Conservation (phyloP, 352 stramenopile genomes). For the Phytophthora rubi region DNA sequence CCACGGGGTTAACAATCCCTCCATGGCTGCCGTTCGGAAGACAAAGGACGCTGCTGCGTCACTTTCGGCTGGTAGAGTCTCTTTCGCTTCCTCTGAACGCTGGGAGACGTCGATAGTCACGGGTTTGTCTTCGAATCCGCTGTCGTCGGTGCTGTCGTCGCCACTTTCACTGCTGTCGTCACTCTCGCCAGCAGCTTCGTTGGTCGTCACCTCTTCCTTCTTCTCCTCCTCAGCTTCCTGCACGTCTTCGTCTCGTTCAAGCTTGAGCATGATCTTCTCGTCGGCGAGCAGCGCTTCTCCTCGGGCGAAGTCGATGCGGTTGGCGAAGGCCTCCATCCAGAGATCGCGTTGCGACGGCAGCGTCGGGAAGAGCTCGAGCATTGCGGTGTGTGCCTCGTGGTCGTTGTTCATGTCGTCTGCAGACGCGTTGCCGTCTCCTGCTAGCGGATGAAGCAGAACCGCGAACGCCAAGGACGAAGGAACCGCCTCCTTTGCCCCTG, state of each 20-base stretch:
- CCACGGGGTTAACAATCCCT: conserved; percentile 58
- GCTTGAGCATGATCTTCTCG: conserved; percentile 55
- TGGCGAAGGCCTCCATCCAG: conserved; percentile 49
- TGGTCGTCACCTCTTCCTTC: background rate
- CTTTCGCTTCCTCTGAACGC: background rate
- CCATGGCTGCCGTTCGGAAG: conserved; percentile 48
- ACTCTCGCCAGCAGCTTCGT: background rate
- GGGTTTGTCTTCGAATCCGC: conserved; percentile 29
- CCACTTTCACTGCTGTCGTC: conserved; percentile 4
- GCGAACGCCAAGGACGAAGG: conserved; percentile 27
- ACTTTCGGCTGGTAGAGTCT: background rate
- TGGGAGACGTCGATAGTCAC: conserved; percentile 1
- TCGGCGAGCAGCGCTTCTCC: conserved; percentile 60
- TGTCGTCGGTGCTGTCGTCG: conserved; percentile 9
- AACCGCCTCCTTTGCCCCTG: conserved; percentile 14
- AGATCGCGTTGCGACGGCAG: conserved; percentile 44
- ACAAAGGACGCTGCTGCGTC: conserved; percentile 21
- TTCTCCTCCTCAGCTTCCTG: conserved; percentile 21
- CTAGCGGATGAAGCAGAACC: conserved; percentile 29
- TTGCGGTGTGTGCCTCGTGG: conserved; percentile 17
- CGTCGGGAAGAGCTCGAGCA: conserved; percentile 49
- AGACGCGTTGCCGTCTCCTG: background rate
- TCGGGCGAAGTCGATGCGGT: conserved; percentile 51
- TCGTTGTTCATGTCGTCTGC: conserved; percentile 10
- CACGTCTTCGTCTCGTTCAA: conserved; percentile 38